phyloP scores from a whole-genome alignment of 495 filamentous ascomycete species.

The Tuber aestivum region DNA sequence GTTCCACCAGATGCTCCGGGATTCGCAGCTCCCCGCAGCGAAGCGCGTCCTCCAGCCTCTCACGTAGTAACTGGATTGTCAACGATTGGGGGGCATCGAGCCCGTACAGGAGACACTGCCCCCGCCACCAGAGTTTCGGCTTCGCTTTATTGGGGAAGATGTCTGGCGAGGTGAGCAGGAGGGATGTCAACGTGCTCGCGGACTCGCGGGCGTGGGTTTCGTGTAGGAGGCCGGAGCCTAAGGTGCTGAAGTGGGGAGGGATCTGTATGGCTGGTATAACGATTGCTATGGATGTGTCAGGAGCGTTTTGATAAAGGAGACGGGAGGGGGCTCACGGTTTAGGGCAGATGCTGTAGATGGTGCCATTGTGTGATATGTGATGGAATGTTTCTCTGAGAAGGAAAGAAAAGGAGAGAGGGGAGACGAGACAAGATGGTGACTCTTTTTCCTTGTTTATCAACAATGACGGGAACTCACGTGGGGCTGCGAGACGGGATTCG shows the following conservation, averaged over 20 bases:
- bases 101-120: conserved; percentile 31
- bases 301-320: background rate
- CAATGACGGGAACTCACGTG: background rate
- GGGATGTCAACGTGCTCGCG: conserved; percentile 29
- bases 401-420: background rate
- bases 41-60: conserved; percentile 9
- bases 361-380: conserved; percentile 8
- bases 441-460: background rate
- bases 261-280: conserved; percentile 19
- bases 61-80: conserved; percentile 14
- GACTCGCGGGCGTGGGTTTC: conserved; percentile 18
- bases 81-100: conserved; percentile 14
- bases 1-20: conserved; percentile 14
- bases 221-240: conserved; percentile 26
- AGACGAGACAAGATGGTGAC: background rate
- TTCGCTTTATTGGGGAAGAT: conserved; percentile 19
- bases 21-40: conserved; percentile 10
- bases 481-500: background rate
- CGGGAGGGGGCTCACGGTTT: conserved; percentile 12
- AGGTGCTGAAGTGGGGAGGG: conserved; percentile 27
- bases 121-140: conserved; percentile 32
- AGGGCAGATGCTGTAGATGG: conserved; percentile 24
- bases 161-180: conserved; percentile 18
- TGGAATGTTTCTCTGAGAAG: background rate
- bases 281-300: conserved; percentile 25